phyloP scores from a whole-genome alignment of 148 eudicot species.

The Mesembryanthemum crystallinum region DNA sequence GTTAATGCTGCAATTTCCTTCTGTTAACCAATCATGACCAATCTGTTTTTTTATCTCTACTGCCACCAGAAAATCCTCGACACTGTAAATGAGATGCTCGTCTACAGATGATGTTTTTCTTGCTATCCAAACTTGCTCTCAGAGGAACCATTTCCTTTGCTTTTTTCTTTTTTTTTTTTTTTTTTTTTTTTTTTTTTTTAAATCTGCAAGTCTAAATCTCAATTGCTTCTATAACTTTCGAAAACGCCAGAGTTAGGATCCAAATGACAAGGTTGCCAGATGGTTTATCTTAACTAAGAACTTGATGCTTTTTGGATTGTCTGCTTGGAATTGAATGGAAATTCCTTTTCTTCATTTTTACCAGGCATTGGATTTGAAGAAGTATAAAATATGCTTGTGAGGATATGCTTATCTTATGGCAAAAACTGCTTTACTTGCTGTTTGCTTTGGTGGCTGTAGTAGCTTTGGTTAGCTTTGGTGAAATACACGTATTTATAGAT shows the following conservation, averaged over 20 bases:
- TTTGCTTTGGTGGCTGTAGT: not conserved
- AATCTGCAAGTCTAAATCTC: not conserved
- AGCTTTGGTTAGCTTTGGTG: not conserved
- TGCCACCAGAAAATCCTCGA: not conserved
- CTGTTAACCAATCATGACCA: not conserved
- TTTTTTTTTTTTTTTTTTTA: not conserved
- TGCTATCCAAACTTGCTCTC: not conserved
- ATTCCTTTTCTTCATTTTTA: too few relatives aligned
- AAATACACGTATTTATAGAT: not conserved
- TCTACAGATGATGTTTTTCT: not conserved
- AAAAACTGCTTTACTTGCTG: not conserved
- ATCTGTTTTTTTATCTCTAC: constrained; percentile 1
- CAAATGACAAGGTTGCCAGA: not conserved
- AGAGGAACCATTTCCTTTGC: not conserved
- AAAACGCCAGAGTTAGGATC: not conserved
- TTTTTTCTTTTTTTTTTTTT: too few relatives aligned
- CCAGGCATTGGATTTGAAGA: not conserved
- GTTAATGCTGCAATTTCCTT: not conserved
- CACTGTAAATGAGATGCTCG: not conserved
- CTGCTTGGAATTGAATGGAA: too few relatives aligned
- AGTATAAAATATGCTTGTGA: not conserved
- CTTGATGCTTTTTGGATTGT: not conserved
- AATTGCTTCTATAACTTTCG: not conserved
- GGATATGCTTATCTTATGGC: not conserved
- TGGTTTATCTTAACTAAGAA: not conserved